These are phyloP conservation scores for Aphanomyces euteiches DNA, from an alignment of 352 stramenopile species.

Conservation along the genomic window DNA sequence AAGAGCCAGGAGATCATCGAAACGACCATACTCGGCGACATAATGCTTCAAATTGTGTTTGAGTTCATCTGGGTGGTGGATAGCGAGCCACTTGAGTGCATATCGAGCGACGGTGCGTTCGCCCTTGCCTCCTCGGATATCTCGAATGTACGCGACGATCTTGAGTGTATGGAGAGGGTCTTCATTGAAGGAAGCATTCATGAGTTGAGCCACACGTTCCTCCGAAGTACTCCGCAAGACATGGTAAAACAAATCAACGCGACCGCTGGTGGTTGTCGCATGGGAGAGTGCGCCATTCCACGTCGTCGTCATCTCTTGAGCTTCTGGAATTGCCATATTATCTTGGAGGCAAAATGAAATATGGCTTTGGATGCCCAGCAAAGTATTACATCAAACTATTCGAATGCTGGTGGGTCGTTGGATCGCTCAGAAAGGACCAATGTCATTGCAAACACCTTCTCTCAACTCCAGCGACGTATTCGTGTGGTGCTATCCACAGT, in stretches of 20 bases:
- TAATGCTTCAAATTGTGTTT: slow-evolving; percentile 48
- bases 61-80: slow-evolving; percentile 37
- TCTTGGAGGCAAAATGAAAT: neutral
- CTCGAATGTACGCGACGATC: slow-evolving; percentile 49
- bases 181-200: slow-evolving; percentile 44
- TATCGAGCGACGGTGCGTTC: slow-evolving; percentile 41
- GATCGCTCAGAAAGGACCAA: no score
- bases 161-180: slow-evolving; percentile 54
- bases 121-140: slow-evolving; percentile 48
- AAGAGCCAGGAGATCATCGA: slow-evolving; percentile 45
- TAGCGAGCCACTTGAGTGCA: slow-evolving; percentile 42
- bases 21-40: slow-evolving; percentile 46
- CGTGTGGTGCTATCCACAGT: no score
- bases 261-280: slow-evolving; percentile 37
- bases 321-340: neutral
- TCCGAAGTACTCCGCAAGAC: slow-evolving; percentile 38
- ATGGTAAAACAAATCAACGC: slow-evolving; percentile 51
- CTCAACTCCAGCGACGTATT: no score
- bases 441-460: no score
- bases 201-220: slow-evolving; percentile 33
- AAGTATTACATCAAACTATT: no score
- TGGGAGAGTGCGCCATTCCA: slow-evolving; percentile 45
- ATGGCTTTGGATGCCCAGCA: no score
- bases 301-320: slow-evolving; percentile 30
- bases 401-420: no score